Base-by-base conservation (phyloP, 2,329 filamentous ascomycete species). In the Ceratocystis lukuohia region DNA sequence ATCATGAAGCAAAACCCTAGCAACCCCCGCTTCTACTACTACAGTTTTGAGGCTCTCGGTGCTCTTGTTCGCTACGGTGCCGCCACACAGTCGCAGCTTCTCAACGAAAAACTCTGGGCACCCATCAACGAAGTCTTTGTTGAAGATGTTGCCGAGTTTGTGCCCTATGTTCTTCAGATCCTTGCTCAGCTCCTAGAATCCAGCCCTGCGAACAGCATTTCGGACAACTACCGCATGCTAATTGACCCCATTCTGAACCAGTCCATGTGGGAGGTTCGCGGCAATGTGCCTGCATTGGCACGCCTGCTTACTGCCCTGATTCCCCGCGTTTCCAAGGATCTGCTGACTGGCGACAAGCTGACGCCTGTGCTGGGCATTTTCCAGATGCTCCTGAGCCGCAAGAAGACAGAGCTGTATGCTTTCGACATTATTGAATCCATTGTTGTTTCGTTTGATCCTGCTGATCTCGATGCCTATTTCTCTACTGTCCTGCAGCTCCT, bases 11-110 rank as follows among this genome's bases (percentile, higher is more conserved):
- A 88, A 71, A 99, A 99, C 75, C 94, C 94, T 0, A 96, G 92
- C 78, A 99, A 99, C 76, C 94, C 94, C 1, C 85, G 91, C 12
- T 99, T 99, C 78, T 96, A 96, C 77, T 99, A 99, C 79, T 99
- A 93, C 76, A 91, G 96, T 74, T 99, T 99, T 69, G 94, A 99
- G 78, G 89, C 91, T 2, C 79, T 99, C 59, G 94, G 94, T 44
- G 93, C 94, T 17, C 81, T 99, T 61, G 89, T 97, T 25, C 75
- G 76, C 82, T 80, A 86, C 81, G 77, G 89, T 80, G 73, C 87
- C 78, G 69, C 76, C 1, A 80, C 81, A 2, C 84, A 89, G 70
- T 84, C 89, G 8, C 82, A 84, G 33, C 85, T 88, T 71, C 83
- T 97, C 63, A 91, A 96, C 73, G 82, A 86, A 68, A 85, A 86